A percentile compares a stretch with the other conserved stretches of the same genome.
phyloP scores from a whole-genome alignment of 2,329 filamentous ascomycete species.

The Pyrenophora graminea region DNA sequence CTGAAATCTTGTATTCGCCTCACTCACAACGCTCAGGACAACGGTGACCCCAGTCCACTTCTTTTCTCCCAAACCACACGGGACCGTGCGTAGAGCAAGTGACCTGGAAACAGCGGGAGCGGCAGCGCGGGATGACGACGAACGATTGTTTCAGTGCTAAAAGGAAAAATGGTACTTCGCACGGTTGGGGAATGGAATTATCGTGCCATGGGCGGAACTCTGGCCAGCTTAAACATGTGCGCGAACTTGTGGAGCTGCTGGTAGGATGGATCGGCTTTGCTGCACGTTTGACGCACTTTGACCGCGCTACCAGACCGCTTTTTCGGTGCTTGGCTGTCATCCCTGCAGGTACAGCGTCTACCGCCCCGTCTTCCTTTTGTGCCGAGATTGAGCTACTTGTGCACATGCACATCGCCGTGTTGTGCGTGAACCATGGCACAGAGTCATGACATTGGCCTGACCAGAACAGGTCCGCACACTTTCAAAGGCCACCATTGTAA shows the following conservation, averaged over 20 bases:
- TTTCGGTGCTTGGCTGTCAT: conserved; percentile 24
- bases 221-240: conserved; percentile 17
- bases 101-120: no score
- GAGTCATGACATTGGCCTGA: neutral
- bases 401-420: conserved; percentile 19
- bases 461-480: neutral
- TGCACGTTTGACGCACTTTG: conserved; percentile 1
- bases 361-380: conserved; percentile 18
- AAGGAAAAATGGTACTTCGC: conserved; percentile 5
- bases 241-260: conserved; percentile 35
- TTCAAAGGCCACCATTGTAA: neutral
- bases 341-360: conserved; percentile 20
- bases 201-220: conserved; percentile 5
- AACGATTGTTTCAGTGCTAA: neutral
- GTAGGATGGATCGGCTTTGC: conserved; percentile 15
- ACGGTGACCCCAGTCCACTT: no score
- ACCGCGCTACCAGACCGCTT: conserved; percentile 26
- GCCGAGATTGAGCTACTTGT: conserved; percentile 13
- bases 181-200: conserved; percentile 22
- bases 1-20: no score
- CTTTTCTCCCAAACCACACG: no score
- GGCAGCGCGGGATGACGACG: no score
- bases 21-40: no score
- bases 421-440: conserved; percentile 25
- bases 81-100: no score